These are phyloP conservation scores for Gentiana straminea DNA, from an alignment of 257 asterid species.

Conservation along the genomic window DNA sequence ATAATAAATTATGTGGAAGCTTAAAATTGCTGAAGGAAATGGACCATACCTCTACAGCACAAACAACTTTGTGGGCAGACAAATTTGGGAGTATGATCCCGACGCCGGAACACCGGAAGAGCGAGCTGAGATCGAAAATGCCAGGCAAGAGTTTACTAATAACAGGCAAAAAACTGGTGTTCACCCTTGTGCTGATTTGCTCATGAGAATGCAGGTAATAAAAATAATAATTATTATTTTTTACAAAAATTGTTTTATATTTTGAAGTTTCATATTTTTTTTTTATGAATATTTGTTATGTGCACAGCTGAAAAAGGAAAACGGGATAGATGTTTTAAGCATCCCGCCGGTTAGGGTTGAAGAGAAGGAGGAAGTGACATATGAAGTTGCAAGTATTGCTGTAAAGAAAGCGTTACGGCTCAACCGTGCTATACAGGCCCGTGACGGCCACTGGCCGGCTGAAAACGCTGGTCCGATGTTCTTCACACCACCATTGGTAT, in stretches of 20 bases:
- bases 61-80: conserved; percentile 24
- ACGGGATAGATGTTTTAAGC: conserved; percentile 14
- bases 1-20: conserved; percentile 21
- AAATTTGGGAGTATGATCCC: conserved; percentile 27
- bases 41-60: conserved; percentile 27
- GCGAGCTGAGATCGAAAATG: conserved; percentile 13
- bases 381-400: conserved; percentile 37
- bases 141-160: conserved; percentile 8
- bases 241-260: too few relatives aligned
- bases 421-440: conserved; percentile 58
- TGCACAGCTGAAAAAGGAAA: conserved; percentile 11
- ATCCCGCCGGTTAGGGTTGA: conserved; percentile 40
- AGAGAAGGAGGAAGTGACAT: conserved; percentile 34
- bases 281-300: neutral
- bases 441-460: conserved; percentile 80
- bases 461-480: conserved; percentile 66
- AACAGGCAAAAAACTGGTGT: conserved; percentile 13
- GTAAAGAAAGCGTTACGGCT: conserved; percentile 57
- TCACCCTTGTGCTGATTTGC: conserved; percentile 22
- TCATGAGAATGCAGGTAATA: conserved; percentile 27
- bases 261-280: neutral
- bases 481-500: conserved; percentile 43
- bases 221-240: neutral
- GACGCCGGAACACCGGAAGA: conserved; percentile 20
- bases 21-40: conserved; percentile 21